Percentiles rank a stretch among this genome's conserved stretches.
These are phyloP conservation scores for Ascochyta viciae-villosae DNA, from an alignment of 2,329 filamentous ascomycete genomes.

Conservation along the genomic window DNA sequence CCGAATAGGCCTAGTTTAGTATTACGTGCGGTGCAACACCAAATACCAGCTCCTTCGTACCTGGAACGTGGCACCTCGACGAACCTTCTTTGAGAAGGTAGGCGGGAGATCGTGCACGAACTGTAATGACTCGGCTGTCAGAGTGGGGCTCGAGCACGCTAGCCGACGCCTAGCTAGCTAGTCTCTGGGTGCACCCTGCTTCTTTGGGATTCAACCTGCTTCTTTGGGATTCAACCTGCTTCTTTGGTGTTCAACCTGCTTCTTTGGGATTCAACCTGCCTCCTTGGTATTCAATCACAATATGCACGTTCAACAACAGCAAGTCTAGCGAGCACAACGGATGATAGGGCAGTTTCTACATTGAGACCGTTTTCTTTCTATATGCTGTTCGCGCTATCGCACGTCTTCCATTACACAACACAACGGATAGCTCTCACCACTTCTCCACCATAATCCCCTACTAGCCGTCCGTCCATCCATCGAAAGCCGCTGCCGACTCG, in stretches of 20 bases:
- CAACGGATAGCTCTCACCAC: conserved; percentile 9
- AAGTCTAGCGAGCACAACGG: conserved; percentile 7
- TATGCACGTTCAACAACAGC: conserved; percentile 10
- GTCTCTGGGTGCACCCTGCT: conserved; percentile 6
- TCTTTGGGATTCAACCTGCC: too few relatives aligned
- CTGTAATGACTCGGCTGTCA: not conserved
- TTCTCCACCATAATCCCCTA: conserved; percentile 5
- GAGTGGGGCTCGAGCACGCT: conserved; percentile 6
- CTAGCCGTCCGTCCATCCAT: conserved; percentile 2
- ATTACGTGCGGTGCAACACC: too few relatives aligned
- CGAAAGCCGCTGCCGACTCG: conserved; percentile 3
- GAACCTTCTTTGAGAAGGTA: not conserved
- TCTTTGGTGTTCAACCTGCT: not conserved
- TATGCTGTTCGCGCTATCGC: conserved; percentile 8
- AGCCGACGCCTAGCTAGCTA: not conserved
- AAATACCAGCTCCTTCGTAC: not conserved
- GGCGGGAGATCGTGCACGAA: not conserved
- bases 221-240: not conserved
- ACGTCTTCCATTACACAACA: conserved; percentile 5
- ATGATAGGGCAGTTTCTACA: not conserved
- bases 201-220: not conserved
- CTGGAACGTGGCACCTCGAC: not conserved
- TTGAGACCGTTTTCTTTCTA: conserved; percentile 6
- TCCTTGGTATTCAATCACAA: not conserved
- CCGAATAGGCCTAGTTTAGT: too few relatives aligned